Percentiles rank a stretch among this genome's conserved stretches.
Evolutionary conservation across 108 stramenopile species (phyloP).

Genomic region (Cyclotella kingstonii): DNA sequence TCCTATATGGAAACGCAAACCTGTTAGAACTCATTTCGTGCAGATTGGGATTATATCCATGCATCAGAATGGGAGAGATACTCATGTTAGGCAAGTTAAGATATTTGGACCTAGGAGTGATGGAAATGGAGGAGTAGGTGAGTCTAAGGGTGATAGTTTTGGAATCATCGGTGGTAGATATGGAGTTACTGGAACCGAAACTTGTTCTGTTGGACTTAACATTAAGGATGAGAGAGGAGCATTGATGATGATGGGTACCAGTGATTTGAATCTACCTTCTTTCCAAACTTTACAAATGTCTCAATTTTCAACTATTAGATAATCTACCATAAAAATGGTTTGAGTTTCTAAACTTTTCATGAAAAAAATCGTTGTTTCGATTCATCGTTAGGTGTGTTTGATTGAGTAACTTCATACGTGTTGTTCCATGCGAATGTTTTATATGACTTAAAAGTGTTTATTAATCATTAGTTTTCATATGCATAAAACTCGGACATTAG

Average conservation of each 20-base stretch:
- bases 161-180: too few species aligned
- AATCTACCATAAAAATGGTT: too few species aligned
- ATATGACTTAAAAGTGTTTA: too few species aligned
- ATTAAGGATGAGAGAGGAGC: slow-evolving; percentile 5
- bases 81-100: slow-evolving; percentile 93
- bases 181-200: too few species aligned
- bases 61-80: slow-evolving; percentile 98
- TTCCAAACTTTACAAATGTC: slow-evolving; percentile 55
- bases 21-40: slow-evolving; percentile 83
- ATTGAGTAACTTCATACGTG: too few species aligned
- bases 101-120: slow-evolving; percentile 80
- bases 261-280: slow-evolving; percentile 25
- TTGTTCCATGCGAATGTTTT: too few species aligned
- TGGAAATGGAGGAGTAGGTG: slow-evolving; percentile 10
- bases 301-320: slow-evolving; percentile 66
- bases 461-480: too few species aligned
- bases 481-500: too few species aligned
- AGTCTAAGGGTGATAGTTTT: slow-evolving; percentile 5
- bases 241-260: slow-evolving; percentile 20
- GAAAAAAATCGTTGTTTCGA: too few species aligned
- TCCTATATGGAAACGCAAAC: slow-evolving; percentile 32
- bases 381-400: too few species aligned
- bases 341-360: too few species aligned
- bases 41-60: slow-evolving; percentile 89
- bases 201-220: neutral